Conservation (phyloP, 257 asterid species). For the Mentha longifolia region DNA sequence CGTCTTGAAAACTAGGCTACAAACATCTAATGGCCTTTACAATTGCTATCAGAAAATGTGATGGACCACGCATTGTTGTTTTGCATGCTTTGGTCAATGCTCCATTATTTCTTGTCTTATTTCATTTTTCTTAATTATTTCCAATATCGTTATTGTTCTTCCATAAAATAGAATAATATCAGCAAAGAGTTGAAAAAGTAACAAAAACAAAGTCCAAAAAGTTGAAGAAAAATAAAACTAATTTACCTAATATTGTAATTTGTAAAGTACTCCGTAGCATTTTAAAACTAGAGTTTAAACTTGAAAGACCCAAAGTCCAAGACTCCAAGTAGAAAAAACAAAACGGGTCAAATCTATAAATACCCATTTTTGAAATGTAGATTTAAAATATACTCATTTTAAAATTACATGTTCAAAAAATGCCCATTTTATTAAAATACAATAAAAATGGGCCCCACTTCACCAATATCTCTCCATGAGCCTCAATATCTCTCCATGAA, state of each 20-base stretch:
- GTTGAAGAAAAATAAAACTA: not conserved
- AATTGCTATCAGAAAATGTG: slow-evolving; percentile 10
- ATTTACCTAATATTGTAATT: no score
- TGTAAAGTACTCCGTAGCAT: no score
- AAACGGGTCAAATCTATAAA: no score
- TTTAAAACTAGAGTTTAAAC: not conserved
- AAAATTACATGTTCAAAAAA: no score
- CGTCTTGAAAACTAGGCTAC: not conserved
- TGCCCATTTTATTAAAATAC: no score
- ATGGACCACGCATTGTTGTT: not conserved
- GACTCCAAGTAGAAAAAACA: not conserved
- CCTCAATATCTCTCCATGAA: no score
- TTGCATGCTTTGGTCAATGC: slow-evolving; percentile 21
- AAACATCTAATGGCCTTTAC: not conserved
- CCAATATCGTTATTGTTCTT: not conserved
- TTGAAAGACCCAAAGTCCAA: not conserved
- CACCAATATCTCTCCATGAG: no score
- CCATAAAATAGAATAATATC: not conserved
- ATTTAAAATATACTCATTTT: no score
- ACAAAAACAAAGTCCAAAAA: not conserved
- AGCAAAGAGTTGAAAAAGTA: not conserved
- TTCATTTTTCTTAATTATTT: not conserved
- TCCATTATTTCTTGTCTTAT: slow-evolving; percentile 19
- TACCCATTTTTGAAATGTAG: no score
- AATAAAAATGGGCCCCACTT: no score